Percentiles rank a stretch among this genome's conserved stretches.
Conservation (phyloP, 345 rosid species). For the Eucalyptus leucophloia region DNA sequence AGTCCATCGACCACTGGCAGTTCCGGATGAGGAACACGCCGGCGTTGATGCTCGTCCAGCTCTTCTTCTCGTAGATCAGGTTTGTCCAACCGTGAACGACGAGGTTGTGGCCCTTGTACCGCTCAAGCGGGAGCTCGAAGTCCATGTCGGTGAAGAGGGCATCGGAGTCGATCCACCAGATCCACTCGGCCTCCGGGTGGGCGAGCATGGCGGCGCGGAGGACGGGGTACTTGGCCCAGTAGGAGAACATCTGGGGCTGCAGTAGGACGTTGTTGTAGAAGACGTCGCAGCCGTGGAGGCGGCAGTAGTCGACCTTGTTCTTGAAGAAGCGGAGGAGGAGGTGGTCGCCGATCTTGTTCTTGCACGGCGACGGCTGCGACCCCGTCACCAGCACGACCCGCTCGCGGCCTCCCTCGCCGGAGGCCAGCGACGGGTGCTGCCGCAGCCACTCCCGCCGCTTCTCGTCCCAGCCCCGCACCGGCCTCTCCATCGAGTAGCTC, state of each 20-base stretch:
- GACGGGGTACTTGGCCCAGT: slow-evolving; percentile 81
- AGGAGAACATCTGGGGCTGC: slow-evolving; percentile 62
- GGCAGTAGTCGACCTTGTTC: slow-evolving; percentile 88
- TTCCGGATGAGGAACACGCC: slow-evolving; percentile 79
- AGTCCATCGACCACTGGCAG: slow-evolving; percentile 98
- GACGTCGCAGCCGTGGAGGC: slow-evolving; percentile 76
- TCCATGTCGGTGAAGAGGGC: slow-evolving; percentile 96
- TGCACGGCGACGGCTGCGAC: slow-evolving; percentile 73
- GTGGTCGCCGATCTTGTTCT: slow-evolving; percentile 86
- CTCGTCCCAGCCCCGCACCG: slow-evolving; percentile 65
- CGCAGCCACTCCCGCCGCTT: slow-evolving; percentile 63
- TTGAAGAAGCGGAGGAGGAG: slow-evolving; percentile 67
- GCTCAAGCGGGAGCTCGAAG: slow-evolving; percentile 47
- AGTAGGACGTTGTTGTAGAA: slow-evolving; percentile 77
- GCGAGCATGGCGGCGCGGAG: slow-evolving; percentile 82
- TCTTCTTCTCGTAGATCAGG: slow-evolving; percentile 39
- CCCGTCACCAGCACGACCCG: slow-evolving; percentile 76
- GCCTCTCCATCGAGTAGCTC: slow-evolving; percentile 46
- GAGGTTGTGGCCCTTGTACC: slow-evolving; percentile 55
- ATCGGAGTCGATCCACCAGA: slow-evolving; percentile 99
- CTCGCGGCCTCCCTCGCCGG: slow-evolving; percentile 27
- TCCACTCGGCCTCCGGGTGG: slow-evolving; percentile 98
- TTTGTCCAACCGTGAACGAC: slow-evolving; percentile 91
- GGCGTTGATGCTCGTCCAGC: slow-evolving; percentile 90
- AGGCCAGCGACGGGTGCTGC: slow-evolving; percentile 54